Evolutionary conservation across 2,329 filamentous ascomycete species (phyloP).

Genomic region (Cercospora beticola): DNA sequence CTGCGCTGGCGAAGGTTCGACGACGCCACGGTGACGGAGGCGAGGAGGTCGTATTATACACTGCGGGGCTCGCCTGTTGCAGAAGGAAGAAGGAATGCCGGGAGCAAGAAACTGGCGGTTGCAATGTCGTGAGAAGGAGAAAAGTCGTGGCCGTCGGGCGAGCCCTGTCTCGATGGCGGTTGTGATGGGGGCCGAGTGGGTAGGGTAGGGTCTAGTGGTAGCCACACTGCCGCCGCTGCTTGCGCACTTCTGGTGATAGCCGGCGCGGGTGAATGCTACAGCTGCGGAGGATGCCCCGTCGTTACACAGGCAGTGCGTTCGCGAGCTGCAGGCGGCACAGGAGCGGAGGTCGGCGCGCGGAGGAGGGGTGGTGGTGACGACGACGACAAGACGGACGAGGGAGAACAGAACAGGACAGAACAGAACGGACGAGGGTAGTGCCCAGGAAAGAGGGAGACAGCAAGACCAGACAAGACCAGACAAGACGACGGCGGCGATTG

Average conservation of each 20-base stretch:
- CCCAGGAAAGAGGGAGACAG: not conserved
- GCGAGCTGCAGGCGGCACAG: not conserved
- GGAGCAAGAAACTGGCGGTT: not conserved
- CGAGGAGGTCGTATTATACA: not conserved
- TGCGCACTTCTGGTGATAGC: not conserved
- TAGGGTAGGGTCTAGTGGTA: not conserved
- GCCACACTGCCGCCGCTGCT: not conserved
- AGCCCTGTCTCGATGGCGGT: not conserved
- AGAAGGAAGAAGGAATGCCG: not conserved
- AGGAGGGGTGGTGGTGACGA: not conserved
- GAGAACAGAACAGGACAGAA: not conserved
- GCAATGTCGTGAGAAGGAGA: not conserved
- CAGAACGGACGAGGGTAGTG: not conserved
- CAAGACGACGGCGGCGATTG: not conserved
- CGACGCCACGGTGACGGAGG: constrained; percentile 4
- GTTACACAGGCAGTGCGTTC: not conserved
- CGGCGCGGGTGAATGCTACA: not conserved
- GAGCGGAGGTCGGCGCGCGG: not conserved
- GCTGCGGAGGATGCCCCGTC: not conserved
- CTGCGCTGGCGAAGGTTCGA: constrained; percentile 11
- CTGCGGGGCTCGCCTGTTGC: not conserved
- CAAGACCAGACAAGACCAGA: not conserved
- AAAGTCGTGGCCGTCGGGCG: not conserved
- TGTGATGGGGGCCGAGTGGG: not conserved
- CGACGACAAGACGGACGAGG: not conserved